Evolutionary conservation across 495 filamentous ascomycete species (phyloP), one percentile per base, ranked within the genome.

Genomic region (Cryomyces antarcticus): DNA sequence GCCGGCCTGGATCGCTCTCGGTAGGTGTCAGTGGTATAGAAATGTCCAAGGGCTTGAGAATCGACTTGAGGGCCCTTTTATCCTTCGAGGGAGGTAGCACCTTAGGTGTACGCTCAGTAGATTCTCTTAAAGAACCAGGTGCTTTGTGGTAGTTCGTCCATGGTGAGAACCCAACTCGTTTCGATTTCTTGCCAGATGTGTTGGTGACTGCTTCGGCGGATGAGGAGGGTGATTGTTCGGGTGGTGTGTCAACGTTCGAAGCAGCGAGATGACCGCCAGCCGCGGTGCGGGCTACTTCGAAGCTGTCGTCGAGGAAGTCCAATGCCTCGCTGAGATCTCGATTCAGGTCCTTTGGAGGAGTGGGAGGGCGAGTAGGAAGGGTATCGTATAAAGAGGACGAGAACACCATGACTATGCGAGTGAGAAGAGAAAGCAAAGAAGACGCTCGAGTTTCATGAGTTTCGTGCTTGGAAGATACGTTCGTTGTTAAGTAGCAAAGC

Each of bases 11-110:
- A 50, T 46, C 12, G 46, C 30, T 30, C 42, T 51, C n/a, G 44
- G 39, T 37, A 37, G 50, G 49, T 35, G 57, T 58, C 61, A 52
- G 45, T 62, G 56, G 50, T 65, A 56, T 45, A 61, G 54, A 1
- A 62, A 68, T 46, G 62, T 68, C 49, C 28, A 58, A 65, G 13
- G 67, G 54, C 58, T 96, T 97, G 39, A 97, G 69, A 43, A 97
- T 95, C 2, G 86, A 88, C 53, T 88, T 93, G 27, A 73, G 51
- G 9, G 81, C 73, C 53, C 77, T 83, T 31, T 65, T 66, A 41
- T 77, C 69, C 52, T 68, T 73, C 28, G 78, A 76, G 4, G 75
- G 70, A 28, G 67, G 72, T 28, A 66, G 59, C 39, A 51, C 56
- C 48, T 66, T 64, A 48, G 49, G 69, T 49, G 64, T 55, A 48